Conservation (phyloP, 495 filamentous ascomycete species). For the Xylaria venustula region DNA sequence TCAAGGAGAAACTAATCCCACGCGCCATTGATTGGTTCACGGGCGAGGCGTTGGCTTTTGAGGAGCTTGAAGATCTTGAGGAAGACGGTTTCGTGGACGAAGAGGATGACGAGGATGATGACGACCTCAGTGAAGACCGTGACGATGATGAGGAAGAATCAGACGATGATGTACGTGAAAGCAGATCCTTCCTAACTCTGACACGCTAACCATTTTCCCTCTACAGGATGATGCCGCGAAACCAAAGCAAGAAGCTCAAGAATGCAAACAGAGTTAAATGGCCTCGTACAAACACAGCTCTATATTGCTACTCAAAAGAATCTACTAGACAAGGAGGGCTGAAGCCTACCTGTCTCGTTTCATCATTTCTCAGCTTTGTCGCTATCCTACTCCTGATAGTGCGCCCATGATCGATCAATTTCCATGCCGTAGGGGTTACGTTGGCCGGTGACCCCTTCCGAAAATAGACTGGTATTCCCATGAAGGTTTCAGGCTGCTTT, state of each 20-base stretch:
- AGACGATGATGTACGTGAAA: constrained; percentile 80
- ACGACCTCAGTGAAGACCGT: constrained; percentile 77
- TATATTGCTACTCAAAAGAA: constrained; percentile 6
- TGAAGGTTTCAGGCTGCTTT: constrained; percentile 28
- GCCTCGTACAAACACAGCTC: not conserved
- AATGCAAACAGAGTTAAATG: constrained; percentile 98
- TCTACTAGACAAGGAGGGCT: constrained; percentile 1
- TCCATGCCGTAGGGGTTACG: constrained; percentile 20
- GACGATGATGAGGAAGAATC: constrained; percentile 84
- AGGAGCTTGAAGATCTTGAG: constrained; percentile 90
- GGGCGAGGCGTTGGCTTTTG: constrained; percentile 94
- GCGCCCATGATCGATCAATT: constrained; percentile 19
- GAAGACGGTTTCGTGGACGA: constrained; percentile 84
- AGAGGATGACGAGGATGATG: constrained; percentile 81
- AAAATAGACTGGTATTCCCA: constrained; percentile 34
- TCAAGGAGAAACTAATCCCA: constrained; percentile 99
- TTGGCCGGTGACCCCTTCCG: constrained; percentile 23
- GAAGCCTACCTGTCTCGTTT: not conserved
- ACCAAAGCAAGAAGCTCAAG: constrained; percentile 97
- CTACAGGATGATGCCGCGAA: constrained; percentile 86
- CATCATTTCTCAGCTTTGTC: constrained; percentile 5
- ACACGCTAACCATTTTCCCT: constrained; percentile 30
- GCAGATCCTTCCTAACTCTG: constrained; percentile 10
- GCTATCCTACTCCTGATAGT: constrained; percentile 11
- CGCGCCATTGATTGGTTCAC: constrained; percentile 99